Evolutionary conservation across 805 yeast species (phyloP), one percentile per base, ranked within the genome.

Genomic region (Candida michaelii): DNA sequence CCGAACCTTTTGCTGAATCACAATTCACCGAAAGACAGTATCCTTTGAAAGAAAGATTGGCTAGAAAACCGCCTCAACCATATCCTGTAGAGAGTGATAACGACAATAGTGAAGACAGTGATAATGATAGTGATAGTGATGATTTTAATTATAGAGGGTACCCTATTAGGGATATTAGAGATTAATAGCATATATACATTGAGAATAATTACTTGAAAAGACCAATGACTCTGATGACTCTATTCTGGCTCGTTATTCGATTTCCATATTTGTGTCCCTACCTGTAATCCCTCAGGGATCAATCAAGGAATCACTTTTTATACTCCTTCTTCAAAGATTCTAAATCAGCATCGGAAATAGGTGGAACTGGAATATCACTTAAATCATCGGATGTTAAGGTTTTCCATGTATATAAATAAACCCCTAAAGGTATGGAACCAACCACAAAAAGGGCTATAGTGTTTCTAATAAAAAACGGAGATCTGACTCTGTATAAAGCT

Each of bases 361-460:
- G 97, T 36, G 99, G 99, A 51, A 91, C 82, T 30, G 97, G 97
- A 52, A 91, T 88, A 60, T 90, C 97, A 35, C 75, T 80, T 60
- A 91, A 89, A 50, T 91, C 96, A 58, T 89, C 97, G 56, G 73
- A 73, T 50, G 79, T 80, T 53, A 86, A 69, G 56, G 79, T 75
- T 50, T 77, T 67, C 74, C 79, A 82, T 0, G 95, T 83, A 53
- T 66, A 75, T 50, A 63, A 49, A 62, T 80, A 90, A 19, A 89
- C 83, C 33, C 86, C 81, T 9, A 77, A 69, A 5, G 93, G 82
- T 40, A 88, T 65, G n/a, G 83, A 76, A 4, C 81, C 65, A 15
- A 88, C 68, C 0, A 76, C 63, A 13, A 71, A 70, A 39, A 90
- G 78, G 0, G 82, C 77, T 14, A 79, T 68, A 58, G 84, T 77